Base-by-base conservation (phyloP, 2,329 filamentous ascomycete species). In the Ophidiomyces ophidiicola region DNA sequence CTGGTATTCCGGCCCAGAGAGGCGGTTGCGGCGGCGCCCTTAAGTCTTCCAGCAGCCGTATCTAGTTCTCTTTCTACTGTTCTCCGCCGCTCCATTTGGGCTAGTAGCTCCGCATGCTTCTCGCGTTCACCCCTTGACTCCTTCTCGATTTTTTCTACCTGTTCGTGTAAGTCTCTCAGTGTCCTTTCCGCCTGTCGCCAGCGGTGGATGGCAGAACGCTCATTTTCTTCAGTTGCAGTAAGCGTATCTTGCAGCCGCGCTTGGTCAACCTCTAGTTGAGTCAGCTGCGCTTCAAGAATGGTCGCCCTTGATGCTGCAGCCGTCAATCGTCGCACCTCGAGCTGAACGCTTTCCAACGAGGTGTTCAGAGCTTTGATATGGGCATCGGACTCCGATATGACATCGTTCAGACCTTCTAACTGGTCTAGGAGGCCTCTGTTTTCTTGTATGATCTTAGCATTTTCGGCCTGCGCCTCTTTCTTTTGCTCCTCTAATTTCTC, bases 151-250 rank as follows among this genome's bases (percentile, higher is more conserved):
- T 74, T 73, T 54, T 94, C 87, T 12, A 96, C 69, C 60, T 96
- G 85, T 44, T 86, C 80, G 54, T 94, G 82, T 44, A 98, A 70
- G 47, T 83, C 75, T 39, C 71, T 69, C 44, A 96, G 73, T 20
- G 78, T 81, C 25, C 77, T 71, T 63, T 96, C 86, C 1, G 90
- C 86, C 52, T 81, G 77, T 62, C 78, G 81, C 81, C 86, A 96
- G 50, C 87, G 72, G 50, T 83, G 76, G 43, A 88, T 69, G 7
- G 88, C 84, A 3, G 80, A 78, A 39, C 78, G 76, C 50, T 85
- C 80, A 50, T 92, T 82, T 44, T 84, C 76, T 46, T 80, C 74
- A 14, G 78, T 82, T 6, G 70, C 64, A 7, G 71, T 63, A 32
- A 94, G 62, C 15, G 73, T 77, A 25, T 72, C 70, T 47, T 87